A percentile compares a stretch with the other conserved stretches of the same genome.
phyloP scores from a whole-genome alignment of 805 yeast genomes.

The Metschnikowia aberdeeniae region DNA sequence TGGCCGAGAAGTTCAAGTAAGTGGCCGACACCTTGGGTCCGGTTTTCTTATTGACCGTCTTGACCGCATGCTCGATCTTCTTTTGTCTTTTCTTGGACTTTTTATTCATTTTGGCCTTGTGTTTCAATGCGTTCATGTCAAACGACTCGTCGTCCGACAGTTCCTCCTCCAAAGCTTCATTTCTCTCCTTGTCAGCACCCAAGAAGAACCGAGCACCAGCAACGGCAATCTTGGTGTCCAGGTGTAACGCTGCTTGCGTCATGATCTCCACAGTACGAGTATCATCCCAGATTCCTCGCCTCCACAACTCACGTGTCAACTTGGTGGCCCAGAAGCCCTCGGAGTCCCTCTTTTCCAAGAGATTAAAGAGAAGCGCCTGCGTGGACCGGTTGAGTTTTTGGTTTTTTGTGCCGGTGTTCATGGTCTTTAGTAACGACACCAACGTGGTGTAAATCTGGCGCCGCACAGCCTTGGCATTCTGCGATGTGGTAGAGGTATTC shows the following conservation, averaged over 20 bases:
- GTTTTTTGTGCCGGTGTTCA: conserved; percentile 84
- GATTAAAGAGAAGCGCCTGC: conserved; percentile 85
- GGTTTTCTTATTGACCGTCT: conserved; percentile 56
- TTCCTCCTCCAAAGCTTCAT: conserved; percentile 72
- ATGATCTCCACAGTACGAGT: conserved; percentile 94
- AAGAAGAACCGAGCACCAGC: conserved; percentile 90
- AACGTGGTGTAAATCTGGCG: conserved; percentile 77
- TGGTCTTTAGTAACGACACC: conserved; percentile 71
- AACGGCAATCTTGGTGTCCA: conserved; percentile 78
- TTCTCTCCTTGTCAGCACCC: conserved; percentile 93
- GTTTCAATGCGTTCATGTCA: conserved; percentile 71
- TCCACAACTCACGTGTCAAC: conserved; percentile 92
- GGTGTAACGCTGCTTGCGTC: conserved; percentile 92
- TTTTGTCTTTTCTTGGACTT: conserved; percentile 76
- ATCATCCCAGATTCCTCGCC: conserved; percentile 98
- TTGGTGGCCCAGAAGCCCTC: conserved; percentile 96
- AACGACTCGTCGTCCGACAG: conserved; percentile 67
- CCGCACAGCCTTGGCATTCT: conserved; percentile 77
- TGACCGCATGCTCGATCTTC: conserved; percentile 71
- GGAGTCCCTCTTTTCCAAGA: conserved; percentile 70
- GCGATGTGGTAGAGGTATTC: conserved; percentile 36
- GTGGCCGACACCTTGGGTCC: conserved; percentile 53
- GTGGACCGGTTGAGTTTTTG: conserved; percentile 86
- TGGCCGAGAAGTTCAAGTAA: conserved; percentile 87
- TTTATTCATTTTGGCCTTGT: conserved; percentile 79